Conservation (phyloP, 169 alveolate genomes). For the Cryptosporidium sp. region DNA sequence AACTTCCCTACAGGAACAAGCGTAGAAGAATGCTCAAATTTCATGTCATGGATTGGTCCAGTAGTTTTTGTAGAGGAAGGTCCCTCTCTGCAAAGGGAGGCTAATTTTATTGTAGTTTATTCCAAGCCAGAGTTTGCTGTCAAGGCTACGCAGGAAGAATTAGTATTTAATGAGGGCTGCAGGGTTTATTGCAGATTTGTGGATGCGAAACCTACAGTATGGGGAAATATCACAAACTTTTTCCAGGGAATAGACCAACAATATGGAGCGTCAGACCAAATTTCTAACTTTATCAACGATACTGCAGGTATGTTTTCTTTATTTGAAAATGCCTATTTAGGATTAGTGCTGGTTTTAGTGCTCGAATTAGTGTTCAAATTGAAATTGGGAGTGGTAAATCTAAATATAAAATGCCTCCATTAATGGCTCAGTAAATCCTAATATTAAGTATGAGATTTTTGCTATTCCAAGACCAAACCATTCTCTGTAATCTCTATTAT, state of each 20-base stretch:
- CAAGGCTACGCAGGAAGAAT: constrained; percentile 54
- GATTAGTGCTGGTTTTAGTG: neutral
- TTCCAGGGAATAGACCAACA: constrained; percentile 60
- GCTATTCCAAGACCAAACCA: constrained; percentile 74
- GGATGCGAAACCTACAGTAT: constrained; percentile 62
- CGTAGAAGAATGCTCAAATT: constrained; percentile 71
- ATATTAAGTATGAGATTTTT: neutral
- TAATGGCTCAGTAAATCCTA: too few relatives aligned
- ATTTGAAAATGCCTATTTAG: neutral
- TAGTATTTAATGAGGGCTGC: constrained; percentile 55
- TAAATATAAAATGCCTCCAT: too few relatives aligned
- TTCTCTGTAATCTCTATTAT: neutral
- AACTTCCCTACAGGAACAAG: constrained; percentile 80
- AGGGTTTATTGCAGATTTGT: constrained; percentile 54
- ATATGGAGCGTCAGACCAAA: constrained; percentile 58
- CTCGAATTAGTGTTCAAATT: neutral
- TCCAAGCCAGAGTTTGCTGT: constrained; percentile 78
- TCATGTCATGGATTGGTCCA: constrained; percentile 80
- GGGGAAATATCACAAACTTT: constrained; percentile 46
- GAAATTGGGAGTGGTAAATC: neutral
- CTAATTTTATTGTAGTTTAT: constrained; percentile 79
- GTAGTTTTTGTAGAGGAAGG: constrained; percentile 79
- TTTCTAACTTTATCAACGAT: constrained; percentile 42
- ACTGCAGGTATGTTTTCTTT: constrained; percentile 74
- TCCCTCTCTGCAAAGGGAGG: constrained; percentile 77